Conservation (phyloP, 495 filamentous ascomycete species). For the Penicillium turbatum region DNA sequence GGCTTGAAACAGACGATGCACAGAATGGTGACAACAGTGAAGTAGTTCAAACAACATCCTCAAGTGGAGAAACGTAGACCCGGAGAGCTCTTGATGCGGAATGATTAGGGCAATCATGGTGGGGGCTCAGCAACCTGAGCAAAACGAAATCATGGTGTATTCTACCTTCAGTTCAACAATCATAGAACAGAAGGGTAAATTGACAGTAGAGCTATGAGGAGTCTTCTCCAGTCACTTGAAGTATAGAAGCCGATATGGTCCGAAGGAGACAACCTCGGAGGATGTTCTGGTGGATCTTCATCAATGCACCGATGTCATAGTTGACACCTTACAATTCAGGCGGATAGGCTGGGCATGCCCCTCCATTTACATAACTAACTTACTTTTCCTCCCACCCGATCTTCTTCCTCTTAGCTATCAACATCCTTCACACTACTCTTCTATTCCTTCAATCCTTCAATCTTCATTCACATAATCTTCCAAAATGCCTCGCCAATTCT, state of each 20-base stretch:
- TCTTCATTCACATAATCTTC: constrained; percentile 8
- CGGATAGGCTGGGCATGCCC: background rate
- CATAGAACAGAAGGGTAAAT: background rate
- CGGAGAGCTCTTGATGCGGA: no score
- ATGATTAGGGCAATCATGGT: no score
- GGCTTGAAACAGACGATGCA: no score
- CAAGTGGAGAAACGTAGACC: no score
- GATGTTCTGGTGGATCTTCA: background rate
- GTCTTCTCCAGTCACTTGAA: background rate
- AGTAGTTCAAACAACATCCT: no score
- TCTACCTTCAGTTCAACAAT: no score
- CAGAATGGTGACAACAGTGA: no score
- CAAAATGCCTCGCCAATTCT: constrained; percentile 92
- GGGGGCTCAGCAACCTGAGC: no score
- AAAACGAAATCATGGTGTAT: no score
- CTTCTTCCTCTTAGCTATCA: constrained; percentile 12
- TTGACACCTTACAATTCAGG: constrained; percentile 4
- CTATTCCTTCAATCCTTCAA: constrained; percentile 3
- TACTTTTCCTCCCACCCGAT: constrained; percentile 2
- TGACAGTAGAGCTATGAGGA: background rate
- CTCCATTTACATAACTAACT: constrained; percentile 9
- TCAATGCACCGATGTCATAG: background rate
- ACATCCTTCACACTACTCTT: constrained; percentile 4
- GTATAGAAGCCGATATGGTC: background rate
- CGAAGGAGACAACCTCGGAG: background rate